These are phyloP conservation scores for Aspergillus uvarum DNA, from an alignment of 2,329 filamentous ascomycete genomes.

Conservation along the genomic window DNA sequence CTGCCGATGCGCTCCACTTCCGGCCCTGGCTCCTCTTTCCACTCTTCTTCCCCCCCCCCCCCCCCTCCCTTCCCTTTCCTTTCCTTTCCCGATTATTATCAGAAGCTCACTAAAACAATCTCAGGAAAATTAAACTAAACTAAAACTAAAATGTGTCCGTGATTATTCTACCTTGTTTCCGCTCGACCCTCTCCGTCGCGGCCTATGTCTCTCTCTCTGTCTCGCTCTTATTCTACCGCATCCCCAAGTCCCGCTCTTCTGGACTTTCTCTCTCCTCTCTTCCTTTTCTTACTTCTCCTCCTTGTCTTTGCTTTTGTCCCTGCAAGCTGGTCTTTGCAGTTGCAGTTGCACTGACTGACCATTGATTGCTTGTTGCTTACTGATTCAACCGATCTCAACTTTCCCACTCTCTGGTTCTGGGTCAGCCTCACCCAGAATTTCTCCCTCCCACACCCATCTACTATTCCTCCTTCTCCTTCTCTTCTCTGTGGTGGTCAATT, in stretches of 20 bases:
- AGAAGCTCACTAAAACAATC: background rate
- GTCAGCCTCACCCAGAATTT: constrained; percentile 1
- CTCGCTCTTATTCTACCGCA: background rate
- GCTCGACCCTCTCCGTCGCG: constrained; percentile 4
- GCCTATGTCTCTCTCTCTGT: constrained; percentile 4
- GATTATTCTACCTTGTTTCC: constrained; percentile 2
- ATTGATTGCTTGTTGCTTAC: background rate
- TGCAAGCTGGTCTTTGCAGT: constrained; percentile 29
- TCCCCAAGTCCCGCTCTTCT: background rate
- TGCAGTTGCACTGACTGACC: constrained; percentile 2
- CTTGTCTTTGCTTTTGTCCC: constrained; percentile 11
- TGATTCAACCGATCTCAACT: background rate
- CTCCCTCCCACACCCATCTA: background rate
- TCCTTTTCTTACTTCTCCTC: background rate
- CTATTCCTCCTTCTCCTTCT: constrained; percentile 8
- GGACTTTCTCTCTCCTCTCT: background rate
- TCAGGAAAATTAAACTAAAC: background rate
- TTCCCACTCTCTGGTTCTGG: constrained; percentile 3
- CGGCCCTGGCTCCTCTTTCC: background rate
- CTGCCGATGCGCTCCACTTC: constrained; percentile 8
- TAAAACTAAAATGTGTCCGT: background rate
- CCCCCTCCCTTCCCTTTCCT: background rate
- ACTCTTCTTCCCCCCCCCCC: no score
- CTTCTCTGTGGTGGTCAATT: constrained; percentile 9
- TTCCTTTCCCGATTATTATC: background rate